A percentile compares a stretch with the other conserved stretches of the same genome.
Conservation (phyloP, 768 basidiomycete species). For the Phlebiopsis flavidoalba region DNA sequence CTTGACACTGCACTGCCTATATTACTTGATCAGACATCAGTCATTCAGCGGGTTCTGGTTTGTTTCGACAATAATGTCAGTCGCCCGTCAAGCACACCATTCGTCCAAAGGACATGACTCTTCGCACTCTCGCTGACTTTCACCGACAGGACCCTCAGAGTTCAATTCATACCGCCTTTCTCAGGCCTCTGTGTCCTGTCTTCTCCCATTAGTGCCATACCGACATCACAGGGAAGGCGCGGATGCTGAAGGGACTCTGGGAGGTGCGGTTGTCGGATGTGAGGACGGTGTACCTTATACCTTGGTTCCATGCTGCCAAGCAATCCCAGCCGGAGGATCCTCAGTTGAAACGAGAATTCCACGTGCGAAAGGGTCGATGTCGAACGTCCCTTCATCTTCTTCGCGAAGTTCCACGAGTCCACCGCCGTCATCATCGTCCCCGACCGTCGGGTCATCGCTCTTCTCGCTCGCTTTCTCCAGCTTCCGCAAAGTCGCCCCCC, state of each 20-base stretch:
- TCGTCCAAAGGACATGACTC: neutral
- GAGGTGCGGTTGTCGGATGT: slow-evolving; percentile 30
- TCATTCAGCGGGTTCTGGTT: neutral
- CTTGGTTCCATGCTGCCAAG: slow-evolving; percentile 21
- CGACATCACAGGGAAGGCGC: neutral
- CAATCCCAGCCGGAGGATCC: slow-evolving; percentile 1
- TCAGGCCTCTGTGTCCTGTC: neutral
- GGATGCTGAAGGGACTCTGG: neutral
- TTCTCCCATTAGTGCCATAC: neutral
- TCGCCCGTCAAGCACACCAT: neutral
- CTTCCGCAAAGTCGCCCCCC: slow-evolving; percentile 24
- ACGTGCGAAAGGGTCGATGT: neutral
- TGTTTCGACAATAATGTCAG: no score
- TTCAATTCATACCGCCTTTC: slow-evolving; percentile 2
- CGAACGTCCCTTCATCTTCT: neutral
- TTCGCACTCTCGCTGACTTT: slow-evolving; percentile 9
- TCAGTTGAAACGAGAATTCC: neutral
- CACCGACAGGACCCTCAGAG: neutral
- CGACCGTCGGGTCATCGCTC: slow-evolving; percentile 8
- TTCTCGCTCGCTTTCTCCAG: slow-evolving; percentile 31
- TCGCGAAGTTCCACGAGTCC: slow-evolving; percentile 7
- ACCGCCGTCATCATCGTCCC: slow-evolving; percentile 14
- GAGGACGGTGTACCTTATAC: slow-evolving; percentile 32
- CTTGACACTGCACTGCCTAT: neutral
- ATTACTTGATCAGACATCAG: neutral